Evolutionary conservation across 495 filamentous ascomycete genomes (phyloP), one percentile per base, ranked within the genome.

Genomic region (Apodospora peruviana): DNA sequence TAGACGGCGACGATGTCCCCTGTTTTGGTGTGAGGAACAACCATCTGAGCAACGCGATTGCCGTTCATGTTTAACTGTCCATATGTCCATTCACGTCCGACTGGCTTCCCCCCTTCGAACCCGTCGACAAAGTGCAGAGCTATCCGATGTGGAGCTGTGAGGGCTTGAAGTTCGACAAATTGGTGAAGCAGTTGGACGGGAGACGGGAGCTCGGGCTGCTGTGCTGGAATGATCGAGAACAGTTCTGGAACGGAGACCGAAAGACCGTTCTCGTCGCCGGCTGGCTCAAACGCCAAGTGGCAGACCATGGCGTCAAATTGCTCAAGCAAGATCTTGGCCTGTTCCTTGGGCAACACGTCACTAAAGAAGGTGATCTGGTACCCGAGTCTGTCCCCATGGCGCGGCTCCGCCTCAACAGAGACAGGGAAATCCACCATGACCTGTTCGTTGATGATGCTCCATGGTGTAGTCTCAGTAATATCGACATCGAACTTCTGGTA

Each of bases 361-460:
- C 73, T 64, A 47, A 73, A 71, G 52, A 81, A 82, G n/a, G 81
- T 87, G 25, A 89, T 55, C 18, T 77, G 76, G 7, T 88, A 64
- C 9, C 69, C 58, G 7, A 91, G 61, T 2, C 67, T 45, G 9
- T 69, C 67, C 1, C 57, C 61, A 2, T 44, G 36, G 3, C 59
- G 53, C 4, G 81, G 79, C 43, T 88, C 78, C 14, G 90, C 60
- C 62, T 94, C 88, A 4, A 94, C 61, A 0, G 88, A 90, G 3
- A 90, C 61, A 2, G 80, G 64, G 59, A 87, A 90, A 64, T 86
- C 60, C 34, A 70, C 58, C 0, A 49, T 60, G 2, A 72, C 76
- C 48, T 68, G 16, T 3, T 77, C 73, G 2, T 62, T 50, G 0
- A 67, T 22, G 0, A 71, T 12, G 1, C 47, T 41, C 61, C 66